These are phyloP conservation scores for Boletus patriciae DNA, from an alignment of 768 basidiomycete genomes.

Conservation along the genomic window DNA sequence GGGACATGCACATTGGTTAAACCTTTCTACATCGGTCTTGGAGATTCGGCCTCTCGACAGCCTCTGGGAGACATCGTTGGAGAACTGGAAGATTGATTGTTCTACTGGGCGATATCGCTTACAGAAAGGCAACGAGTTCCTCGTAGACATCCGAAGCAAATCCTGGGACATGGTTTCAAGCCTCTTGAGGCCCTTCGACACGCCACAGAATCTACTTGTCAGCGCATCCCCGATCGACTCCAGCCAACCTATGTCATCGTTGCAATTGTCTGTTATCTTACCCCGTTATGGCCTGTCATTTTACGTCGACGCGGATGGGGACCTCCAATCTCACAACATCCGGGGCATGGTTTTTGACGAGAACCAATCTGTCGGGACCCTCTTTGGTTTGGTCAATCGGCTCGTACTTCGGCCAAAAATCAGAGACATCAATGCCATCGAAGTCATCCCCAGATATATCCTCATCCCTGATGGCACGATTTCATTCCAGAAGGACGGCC, in stretches of 20 bases:
- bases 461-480: constrained; percentile 41
- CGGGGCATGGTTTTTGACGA: constrained; percentile 43
- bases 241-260: neutral
- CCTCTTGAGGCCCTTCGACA: constrained; percentile 27
- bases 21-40: constrained; percentile 21
- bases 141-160: constrained; percentile 31
- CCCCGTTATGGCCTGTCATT: constrained; percentile 46
- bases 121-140: constrained; percentile 1
- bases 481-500: constrained; percentile 5
- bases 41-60: constrained; percentile 30
- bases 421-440: neutral
- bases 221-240: neutral
- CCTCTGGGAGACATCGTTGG: constrained; percentile 25
- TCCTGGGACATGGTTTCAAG: constrained; percentile 30
- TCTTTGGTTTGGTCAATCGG: constrained; percentile 43
- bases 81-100: constrained; percentile 29
- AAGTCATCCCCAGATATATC: constrained; percentile 25
- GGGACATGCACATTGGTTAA: constrained; percentile 33
- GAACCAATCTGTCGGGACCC: constrained; percentile 42
- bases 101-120: constrained; percentile 8
- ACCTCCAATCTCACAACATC: constrained; percentile 43
- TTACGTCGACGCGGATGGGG: constrained; percentile 31
- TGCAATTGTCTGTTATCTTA: constrained; percentile 31
- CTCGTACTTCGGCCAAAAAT: constrained; percentile 40
- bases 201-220: constrained; percentile 23